These are phyloP conservation scores for Lipomyces oligophaga DNA, from an alignment of 805 yeast genomes.

Conservation along the genomic window DNA sequence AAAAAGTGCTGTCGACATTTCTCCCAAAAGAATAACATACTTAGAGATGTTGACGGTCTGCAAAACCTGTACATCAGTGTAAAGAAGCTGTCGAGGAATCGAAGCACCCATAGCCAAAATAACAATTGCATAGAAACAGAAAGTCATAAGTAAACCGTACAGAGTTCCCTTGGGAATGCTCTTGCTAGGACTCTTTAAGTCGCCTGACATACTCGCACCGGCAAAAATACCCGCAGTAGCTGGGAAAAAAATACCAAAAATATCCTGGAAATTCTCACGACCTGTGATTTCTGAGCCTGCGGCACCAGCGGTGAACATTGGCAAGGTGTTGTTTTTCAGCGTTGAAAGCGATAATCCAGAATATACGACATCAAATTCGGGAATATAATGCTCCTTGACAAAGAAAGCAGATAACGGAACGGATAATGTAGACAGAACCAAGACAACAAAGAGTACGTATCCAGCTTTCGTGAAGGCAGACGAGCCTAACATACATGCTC, in stretches of 20 bases:
- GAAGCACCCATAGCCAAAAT: constrained; percentile 75
- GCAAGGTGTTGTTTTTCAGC: constrained; percentile 61
- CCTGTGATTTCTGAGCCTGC: constrained; percentile 66
- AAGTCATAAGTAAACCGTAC: constrained; percentile 75
- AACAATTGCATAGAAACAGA: constrained; percentile 71
- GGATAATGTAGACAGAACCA: constrained; percentile 69
- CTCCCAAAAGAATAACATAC: constrained; percentile 75
- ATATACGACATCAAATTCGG: constrained; percentile 44
- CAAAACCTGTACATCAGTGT: constrained; percentile 76
- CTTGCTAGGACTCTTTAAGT: constrained; percentile 74
- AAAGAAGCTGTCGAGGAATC: constrained; percentile 72
- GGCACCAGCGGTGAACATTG: constrained; percentile 82
- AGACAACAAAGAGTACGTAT: constrained; percentile 59
- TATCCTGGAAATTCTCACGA: constrained; percentile 72
- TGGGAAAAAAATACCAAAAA: constrained; percentile 95
- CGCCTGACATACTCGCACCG: constrained; percentile 99
- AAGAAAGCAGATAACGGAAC: constrained; percentile 75
- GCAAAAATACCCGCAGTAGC: constrained; percentile 99
- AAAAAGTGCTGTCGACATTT: constrained; percentile 82
- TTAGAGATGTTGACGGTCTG: constrained; percentile 75
- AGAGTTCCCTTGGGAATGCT: constrained; percentile 94
- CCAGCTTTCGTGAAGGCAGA: constrained; percentile 80
- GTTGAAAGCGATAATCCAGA: constrained; percentile 69
- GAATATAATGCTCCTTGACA: constrained; percentile 56
- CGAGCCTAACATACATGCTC: constrained; percentile 76